Evolutionary conservation across 495 filamentous ascomycete genomes (phyloP), one percentile per base, ranked within the genome.

Genomic region (Lentithecium fluviatile): DNA sequence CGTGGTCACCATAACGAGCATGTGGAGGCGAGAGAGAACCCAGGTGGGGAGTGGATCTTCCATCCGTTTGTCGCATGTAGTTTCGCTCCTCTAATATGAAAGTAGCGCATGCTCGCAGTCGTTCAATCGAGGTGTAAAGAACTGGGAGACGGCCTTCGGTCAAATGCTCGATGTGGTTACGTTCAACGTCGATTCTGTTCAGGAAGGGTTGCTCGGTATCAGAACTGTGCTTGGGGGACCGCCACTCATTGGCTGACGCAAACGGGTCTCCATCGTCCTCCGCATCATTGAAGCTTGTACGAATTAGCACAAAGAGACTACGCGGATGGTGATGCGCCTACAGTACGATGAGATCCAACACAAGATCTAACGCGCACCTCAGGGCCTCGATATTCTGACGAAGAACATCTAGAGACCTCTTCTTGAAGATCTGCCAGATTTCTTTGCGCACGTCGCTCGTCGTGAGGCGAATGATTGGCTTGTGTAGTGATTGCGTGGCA

Each of bases 401-500:
- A 2, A 37, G 7, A 1, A 6, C 15, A 6, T 3, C 15, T 7
- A 54, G 3, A 3, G 53, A 40, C 10, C 37, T 32, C 20, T 23
- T n/a, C 21, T 46, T 37, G 36, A 32, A 11, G 2, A 12, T 17
- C 3, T 47, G 29, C 58, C 58, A 53, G 15, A 23, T 37, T 15
- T 48, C 42, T 20, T 7, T 17, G 25, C 13, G 37, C 15, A 34
- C n/a, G 21, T 21, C 24, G 37, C 21, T 40, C n/a, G 59, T 20
- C 2, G 52, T 56, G 13, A 62, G 21, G n/a, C 25, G 38, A 19
- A 62, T 34, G 2, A 62, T 50, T 1, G 25, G 19, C 21, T 50
- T 50, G 17, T 62, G 60, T 17, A 58, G 13, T 21, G 45, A 15
- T 5, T 56, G 37, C 26, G 21, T 45, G 6, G 34, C 24, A 12